Percentiles rank a stretch among this genome's conserved stretches.
phyloP scores from a whole-genome alignment of 768 basidiomycete genomes.

The Tricholoma flavovirens region DNA sequence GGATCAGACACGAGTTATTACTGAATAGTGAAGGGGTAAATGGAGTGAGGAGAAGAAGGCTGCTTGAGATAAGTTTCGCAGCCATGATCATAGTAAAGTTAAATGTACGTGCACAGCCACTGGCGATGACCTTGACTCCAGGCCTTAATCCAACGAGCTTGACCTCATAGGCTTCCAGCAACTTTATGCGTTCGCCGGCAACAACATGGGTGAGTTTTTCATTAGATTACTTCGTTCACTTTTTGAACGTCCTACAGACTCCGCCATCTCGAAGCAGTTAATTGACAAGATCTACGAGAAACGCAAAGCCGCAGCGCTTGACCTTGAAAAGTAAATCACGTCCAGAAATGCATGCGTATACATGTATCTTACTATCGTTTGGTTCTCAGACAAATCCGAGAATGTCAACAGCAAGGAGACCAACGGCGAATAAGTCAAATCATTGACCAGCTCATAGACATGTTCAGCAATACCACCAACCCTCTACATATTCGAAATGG shows the following conservation, averaged over 20 bases:
- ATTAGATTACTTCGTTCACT: background rate
- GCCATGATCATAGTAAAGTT: slow-evolving; percentile 3
- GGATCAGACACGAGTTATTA: slow-evolving; percentile 39
- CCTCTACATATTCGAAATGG: slow-evolving; percentile 89
- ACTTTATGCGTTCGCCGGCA: background rate
- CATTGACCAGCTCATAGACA: slow-evolving; percentile 90
- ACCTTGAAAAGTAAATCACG: slow-evolving; percentile 79
- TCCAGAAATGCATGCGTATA: background rate
- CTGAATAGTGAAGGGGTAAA: slow-evolving; percentile 35
- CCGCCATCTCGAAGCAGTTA: slow-evolving; percentile 71
- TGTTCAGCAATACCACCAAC: slow-evolving; percentile 82
- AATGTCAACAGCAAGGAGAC: slow-evolving; percentile 80
- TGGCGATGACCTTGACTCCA: no score
- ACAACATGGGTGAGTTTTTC: slow-evolving; percentile 23
- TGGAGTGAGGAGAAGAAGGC: slow-evolving; percentile 40
- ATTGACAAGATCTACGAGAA: slow-evolving; percentile 96
- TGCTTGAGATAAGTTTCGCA: slow-evolving; percentile 17
- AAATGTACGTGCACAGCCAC: slow-evolving; percentile 15
- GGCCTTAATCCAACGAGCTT: no score
- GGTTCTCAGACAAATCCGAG: slow-evolving; percentile 66
- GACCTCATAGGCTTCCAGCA: background rate
- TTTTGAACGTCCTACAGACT: slow-evolving; percentile 39
- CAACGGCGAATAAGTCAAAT: slow-evolving; percentile 77
- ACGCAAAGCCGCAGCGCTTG: slow-evolving; percentile 90
- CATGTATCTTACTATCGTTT: background rate